Percentiles rank a stretch among this genome's conserved stretches.
These are phyloP conservation scores for Collybia sordida DNA, from an alignment of 768 basidiomycete species.

Conservation along the genomic window DNA sequence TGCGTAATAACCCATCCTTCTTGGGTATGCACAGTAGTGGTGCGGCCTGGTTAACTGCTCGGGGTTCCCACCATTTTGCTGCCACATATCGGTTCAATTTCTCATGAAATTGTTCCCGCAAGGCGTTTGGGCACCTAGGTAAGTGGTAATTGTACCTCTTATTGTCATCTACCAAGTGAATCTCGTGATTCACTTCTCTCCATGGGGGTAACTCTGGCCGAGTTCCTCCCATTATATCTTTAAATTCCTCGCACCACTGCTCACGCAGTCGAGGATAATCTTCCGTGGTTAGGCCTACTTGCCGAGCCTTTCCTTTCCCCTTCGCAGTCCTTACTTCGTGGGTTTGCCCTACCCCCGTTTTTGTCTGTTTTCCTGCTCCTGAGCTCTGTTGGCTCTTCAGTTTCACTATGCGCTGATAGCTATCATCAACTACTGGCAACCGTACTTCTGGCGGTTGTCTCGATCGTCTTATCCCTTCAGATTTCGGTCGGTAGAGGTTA, in stretches of 20 bases:
- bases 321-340: not conserved
- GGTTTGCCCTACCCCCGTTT: not conserved
- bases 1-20: slow-evolving; percentile 30
- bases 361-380: not conserved
- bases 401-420: not conserved
- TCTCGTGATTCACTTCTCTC: slow-evolving; percentile 35
- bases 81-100: slow-evolving; percentile 30
- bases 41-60: slow-evolving; percentile 20
- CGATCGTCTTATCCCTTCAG: not conserved
- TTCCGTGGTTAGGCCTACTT: not conserved
- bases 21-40: slow-evolving; percentile 33
- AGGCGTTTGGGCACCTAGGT: slow-evolving; percentile 29
- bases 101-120: slow-evolving; percentile 24
- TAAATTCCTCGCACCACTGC: slow-evolving; percentile 18
- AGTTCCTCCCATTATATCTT: slow-evolving; percentile 21
- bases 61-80: slow-evolving; percentile 34
- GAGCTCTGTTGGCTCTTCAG: not conserved
- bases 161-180: slow-evolving; percentile 32
- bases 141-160: slow-evolving; percentile 27
- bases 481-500: not conserved
- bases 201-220: slow-evolving; percentile 28
- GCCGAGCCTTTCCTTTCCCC: not conserved
- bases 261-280: slow-evolving; percentile 15
- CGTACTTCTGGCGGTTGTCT: not conserved
- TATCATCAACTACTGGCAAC: not conserved